These are phyloP conservation scores for Dioscorea alata DNA, from an alignment of 106 monocot species.

Conservation along the genomic window DNA sequence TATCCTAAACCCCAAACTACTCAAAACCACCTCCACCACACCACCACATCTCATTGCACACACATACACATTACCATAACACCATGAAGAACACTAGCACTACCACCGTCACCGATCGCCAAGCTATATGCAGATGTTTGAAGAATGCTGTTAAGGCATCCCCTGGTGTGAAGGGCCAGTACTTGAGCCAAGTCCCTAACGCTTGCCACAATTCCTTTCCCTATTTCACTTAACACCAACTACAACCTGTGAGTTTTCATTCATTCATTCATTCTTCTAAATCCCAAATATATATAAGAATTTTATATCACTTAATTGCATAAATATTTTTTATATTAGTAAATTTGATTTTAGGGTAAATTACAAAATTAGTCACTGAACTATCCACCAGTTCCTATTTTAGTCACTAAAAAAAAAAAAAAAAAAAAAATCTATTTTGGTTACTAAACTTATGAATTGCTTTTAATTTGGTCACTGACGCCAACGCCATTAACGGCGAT, in stretches of 20 bases:
- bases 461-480: too few species aligned
- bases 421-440: too few species aligned
- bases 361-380: too few species aligned
- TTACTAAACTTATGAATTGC: too few species aligned
- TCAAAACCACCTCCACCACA: too few species aligned
- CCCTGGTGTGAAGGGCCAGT: conserved; percentile 25
- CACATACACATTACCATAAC: background rate
- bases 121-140: conserved; percentile 31
- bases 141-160: conserved; percentile 19
- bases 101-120: conserved; percentile 12
- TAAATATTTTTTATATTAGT: too few species aligned
- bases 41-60: background rate
- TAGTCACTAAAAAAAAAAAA: too few species aligned
- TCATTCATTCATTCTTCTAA: background rate
- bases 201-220: conserved; percentile 22
- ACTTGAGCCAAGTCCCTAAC: conserved; percentile 13
- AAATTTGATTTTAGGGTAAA: too few species aligned
- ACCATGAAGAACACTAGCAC: conserved; percentile 19
- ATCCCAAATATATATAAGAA: too few species aligned
- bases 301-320: too few species aligned
- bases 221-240: conserved; percentile 33
- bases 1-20: conserved; percentile 1
- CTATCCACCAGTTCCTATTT: too few species aligned
- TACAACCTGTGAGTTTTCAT: conserved; percentile 19
- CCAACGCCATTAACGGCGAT: too few species aligned